These are phyloP conservation scores for Acer negundo DNA, from an alignment of 345 rosid species.

Conservation along the genomic window DNA sequence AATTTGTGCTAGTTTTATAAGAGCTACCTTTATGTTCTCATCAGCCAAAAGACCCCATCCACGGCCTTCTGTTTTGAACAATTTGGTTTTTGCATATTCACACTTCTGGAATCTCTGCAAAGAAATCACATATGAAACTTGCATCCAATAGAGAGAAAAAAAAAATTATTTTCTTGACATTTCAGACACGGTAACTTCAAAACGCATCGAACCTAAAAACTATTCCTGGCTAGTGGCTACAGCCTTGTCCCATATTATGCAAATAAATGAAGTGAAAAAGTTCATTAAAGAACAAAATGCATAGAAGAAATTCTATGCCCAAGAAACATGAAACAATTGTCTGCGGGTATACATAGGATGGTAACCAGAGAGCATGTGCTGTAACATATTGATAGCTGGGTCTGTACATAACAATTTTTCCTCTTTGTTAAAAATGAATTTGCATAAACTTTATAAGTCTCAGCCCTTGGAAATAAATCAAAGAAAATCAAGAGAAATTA, in stretches of 20 bases:
- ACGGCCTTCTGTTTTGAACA: constrained; percentile 76
- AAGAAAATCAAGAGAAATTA: neutral
- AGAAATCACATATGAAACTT: constrained; percentile 12
- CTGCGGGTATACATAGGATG: neutral
- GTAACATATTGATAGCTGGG: neutral
- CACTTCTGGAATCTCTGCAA: constrained; percentile 81
- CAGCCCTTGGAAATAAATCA: neutral
- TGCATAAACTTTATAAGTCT: neutral
- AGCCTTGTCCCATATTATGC: neutral
- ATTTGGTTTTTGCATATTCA: constrained; percentile 75
- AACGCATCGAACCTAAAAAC: neutral
- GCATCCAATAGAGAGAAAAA: neutral
- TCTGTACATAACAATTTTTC: neutral
- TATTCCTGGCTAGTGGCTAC: neutral
- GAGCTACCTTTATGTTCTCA: constrained; percentile 74
- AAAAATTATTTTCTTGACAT: neutral
- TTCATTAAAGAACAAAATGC: neutral
- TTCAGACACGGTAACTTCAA: neutral
- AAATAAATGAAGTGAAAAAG: neutral
- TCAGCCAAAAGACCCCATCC: constrained; percentile 92
- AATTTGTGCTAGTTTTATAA: neutral
- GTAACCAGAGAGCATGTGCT: neutral
- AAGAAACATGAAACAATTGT: neutral
- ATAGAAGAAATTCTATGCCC: neutral
- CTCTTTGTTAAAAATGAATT: neutral